Base-by-base conservation (phyloP, 768 basidiomycete species). In the Pulveroboletus ravenelii region DNA sequence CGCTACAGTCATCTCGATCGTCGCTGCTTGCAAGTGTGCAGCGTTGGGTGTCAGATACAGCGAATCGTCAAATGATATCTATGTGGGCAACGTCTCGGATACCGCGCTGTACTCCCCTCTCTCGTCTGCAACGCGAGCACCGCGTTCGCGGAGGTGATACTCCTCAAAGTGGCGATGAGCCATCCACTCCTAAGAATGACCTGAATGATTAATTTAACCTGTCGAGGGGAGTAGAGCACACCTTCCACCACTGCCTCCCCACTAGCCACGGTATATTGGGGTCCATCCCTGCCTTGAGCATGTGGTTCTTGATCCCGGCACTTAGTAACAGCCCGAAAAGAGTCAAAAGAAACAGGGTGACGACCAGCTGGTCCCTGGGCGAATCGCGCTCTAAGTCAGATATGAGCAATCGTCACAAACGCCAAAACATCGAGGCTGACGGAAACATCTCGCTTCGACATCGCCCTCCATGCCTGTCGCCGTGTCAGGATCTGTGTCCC, bases 391-490 rank as follows among this genome's bases (percentile, higher is more conserved):
- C 93, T 95, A 69, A 57, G 55, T 52, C 45, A 54, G 47, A 60
- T 53, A 51, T 54, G 48, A 62, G 62, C 47, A 48, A 52, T 43
- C 55, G 58, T 59, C 65, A 66, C 60, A 59, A 59, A 53, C 60
- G 59, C 60, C 60, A 54, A 62, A 58, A 62, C 57, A 62, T 64
- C 63, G 64, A 54, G 47, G 78, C 92, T 63, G 70, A 95, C 93
- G 90, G 73, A 95, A 95, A 76, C 93, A 96, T 66, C 93, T 77
- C 50, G 93, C 92, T 73, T 94, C 92, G 20, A 96, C 90, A 68
- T 95, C 92, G 38, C 93, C 93, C 68, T 95, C 93, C 65, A 89
- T 93, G 31, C 93, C 93, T 6, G 92, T 94, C 12, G 88, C 91
- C 15, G 89, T 93, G 68, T 96, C 93, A 25, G 89, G 89, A 68